phyloP scores from a whole-genome alignment of 257 asterid genomes.

The Solanum megistacrolobum region DNA sequence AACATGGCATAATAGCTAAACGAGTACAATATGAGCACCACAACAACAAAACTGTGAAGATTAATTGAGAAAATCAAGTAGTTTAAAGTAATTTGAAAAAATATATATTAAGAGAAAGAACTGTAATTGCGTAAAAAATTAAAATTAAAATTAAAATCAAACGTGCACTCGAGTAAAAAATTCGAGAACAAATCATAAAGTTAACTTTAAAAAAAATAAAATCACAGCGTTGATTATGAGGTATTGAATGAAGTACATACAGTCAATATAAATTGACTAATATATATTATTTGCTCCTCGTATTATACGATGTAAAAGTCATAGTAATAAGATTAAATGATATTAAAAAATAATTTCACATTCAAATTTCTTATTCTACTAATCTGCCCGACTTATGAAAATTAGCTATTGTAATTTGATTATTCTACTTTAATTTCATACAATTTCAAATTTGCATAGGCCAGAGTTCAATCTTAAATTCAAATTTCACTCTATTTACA shows the following conservation, averaged over 20 bases:
- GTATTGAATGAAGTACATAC: not conserved
- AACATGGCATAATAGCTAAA: no score
- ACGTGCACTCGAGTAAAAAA: not conserved
- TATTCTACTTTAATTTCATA: not conserved
- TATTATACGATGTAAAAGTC: no score
- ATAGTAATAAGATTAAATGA: not conserved
- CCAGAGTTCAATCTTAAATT: not conserved
- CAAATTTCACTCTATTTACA: not conserved
- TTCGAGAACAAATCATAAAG: not conserved
- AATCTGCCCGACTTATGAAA: not conserved
- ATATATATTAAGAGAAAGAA: no score
- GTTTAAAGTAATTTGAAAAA: no score
- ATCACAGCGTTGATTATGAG: no score
- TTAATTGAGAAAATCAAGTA: no score
- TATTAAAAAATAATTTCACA: not conserved
- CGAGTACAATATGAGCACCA: no score
- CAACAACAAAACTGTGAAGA: no score
- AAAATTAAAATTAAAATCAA: not conserved
- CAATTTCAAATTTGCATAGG: not conserved
- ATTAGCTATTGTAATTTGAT: not conserved
- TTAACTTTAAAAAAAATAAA: no score
- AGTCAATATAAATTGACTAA: not conserved
- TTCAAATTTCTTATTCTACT: not conserved
- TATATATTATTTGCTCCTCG: not conserved
- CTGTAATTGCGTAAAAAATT: no score